phyloP scores from a whole-genome alignment of 371 early-diverging fungal species.

The Syncephalastrum monosporum region DNA sequence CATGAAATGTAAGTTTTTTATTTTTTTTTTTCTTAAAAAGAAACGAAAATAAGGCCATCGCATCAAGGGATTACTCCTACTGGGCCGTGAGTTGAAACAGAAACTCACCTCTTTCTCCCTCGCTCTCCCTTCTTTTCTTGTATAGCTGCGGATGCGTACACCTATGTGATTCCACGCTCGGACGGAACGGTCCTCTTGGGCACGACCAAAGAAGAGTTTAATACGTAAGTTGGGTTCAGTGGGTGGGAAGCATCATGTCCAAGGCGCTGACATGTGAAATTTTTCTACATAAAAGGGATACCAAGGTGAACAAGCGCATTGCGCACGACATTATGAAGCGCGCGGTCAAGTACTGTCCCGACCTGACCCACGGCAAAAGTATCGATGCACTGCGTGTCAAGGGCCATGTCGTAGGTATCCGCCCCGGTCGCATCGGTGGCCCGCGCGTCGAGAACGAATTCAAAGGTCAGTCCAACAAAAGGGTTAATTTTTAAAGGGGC shows the following conservation, averaged over 20 bases:
- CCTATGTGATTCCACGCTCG: constrained; percentile 75
- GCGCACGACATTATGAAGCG: constrained; percentile 26
- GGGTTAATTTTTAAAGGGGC: too few relatives aligned
- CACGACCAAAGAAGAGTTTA: constrained; percentile 64
- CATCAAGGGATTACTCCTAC: too few relatives aligned
- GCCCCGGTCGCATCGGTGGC: constrained; percentile 62
- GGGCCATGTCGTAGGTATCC: constrained; percentile 58
- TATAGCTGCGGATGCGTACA: constrained; percentile 30
- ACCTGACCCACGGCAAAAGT: constrained; percentile 36
- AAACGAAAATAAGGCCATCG: not conserved
- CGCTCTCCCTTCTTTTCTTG: not conserved
- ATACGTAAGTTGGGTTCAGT: constrained; percentile 38
- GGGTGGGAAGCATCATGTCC: not conserved
- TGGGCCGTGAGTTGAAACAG: too few relatives aligned
- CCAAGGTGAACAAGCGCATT: constrained; percentile 3
- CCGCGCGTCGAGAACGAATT: constrained; percentile 67
- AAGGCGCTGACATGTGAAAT: too few relatives aligned
- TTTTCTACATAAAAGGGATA: not conserved
- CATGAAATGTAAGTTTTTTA: constrained; percentile 20
- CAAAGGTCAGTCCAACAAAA: constrained; percentile 24
- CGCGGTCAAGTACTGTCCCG: constrained; percentile 25
- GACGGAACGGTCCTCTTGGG: constrained; percentile 78
- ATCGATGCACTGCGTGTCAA: constrained; percentile 47
- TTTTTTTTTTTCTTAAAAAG: not conserved
- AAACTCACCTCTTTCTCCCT: not conserved